Conservation (phyloP, 2,329 filamentous ascomycete species). For the Neodidymelliopsis sp. region DNA sequence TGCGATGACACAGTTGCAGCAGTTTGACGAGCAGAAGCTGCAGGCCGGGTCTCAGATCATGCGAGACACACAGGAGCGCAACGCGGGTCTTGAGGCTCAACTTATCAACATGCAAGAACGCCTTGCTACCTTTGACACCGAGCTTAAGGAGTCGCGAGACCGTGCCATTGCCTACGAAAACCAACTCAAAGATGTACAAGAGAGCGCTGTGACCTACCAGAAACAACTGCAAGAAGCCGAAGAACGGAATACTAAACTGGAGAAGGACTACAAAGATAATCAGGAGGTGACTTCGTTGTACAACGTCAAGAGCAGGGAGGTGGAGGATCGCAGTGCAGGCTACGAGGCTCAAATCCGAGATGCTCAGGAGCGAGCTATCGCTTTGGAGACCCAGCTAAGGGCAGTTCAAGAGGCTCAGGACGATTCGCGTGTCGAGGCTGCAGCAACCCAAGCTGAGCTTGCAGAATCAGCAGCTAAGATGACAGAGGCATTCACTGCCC, state of each 20-base stretch:
- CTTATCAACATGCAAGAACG: slow-evolving; percentile 46
- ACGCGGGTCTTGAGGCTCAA: slow-evolving; percentile 43
- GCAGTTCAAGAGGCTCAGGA: slow-evolving; percentile 42
- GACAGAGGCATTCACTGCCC: slow-evolving; percentile 33
- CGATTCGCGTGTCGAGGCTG: slow-evolving; percentile 43
- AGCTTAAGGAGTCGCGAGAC: slow-evolving; percentile 37
- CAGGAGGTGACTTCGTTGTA: slow-evolving; percentile 35
- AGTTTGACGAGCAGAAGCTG: slow-evolving; percentile 40
- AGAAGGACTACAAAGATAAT: slow-evolving; percentile 41
- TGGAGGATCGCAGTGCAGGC: slow-evolving; percentile 31
- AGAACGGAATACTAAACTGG: slow-evolving; percentile 36
- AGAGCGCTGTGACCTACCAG: slow-evolving; percentile 39
- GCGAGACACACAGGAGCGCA: slow-evolving; percentile 41
- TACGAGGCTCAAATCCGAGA: slow-evolving; percentile 45
- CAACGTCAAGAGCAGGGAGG: slow-evolving; percentile 31
- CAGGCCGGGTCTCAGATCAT: slow-evolving; percentile 30
- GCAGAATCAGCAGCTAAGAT: slow-evolving; percentile 44
- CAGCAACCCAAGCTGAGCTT: slow-evolving; percentile 48
- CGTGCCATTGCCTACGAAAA: slow-evolving; percentile 43
- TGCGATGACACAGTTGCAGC: slow-evolving; percentile 40
- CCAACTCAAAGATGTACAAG: slow-evolving; percentile 44
- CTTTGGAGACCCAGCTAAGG: slow-evolving; percentile 43
- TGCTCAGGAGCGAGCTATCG: slow-evolving; percentile 42
- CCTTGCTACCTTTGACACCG: slow-evolving; percentile 38
- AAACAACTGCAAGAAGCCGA: slow-evolving; percentile 38